Base-by-base conservation (phyloP, 225 moss, liverwort and hornwort genomes). In the Neckera pumila region DNA sequence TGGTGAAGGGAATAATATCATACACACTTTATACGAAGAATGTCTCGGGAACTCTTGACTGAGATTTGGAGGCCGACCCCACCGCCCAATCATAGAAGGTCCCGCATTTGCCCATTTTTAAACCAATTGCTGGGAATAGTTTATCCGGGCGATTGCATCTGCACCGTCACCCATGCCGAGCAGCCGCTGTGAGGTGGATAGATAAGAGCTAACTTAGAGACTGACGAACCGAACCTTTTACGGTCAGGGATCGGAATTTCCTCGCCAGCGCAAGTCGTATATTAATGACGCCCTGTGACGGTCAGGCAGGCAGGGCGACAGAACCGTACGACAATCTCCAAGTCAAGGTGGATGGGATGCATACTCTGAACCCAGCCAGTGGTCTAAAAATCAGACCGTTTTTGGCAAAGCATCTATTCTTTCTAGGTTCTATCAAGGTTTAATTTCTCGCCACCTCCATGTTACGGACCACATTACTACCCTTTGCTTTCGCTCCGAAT, bases 41-140 rank as follows among this genome's bases (percentile, higher is more conserved):
- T 92, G 92, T 92, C 90, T 90, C 65, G 83, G 88, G n/a, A 90
- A 80, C 86, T 79, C 65, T 80, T 73, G 74, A 92, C 88, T 88
- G 83, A 88, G 90, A 90, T 92, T 36, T 90, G 47, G 34, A 26
- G 31, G 25, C 7, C 7, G 82, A 49, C 34, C 88, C 88, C 90
- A 79, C 60, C 8, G 16, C 33, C 89, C 86, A 90, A 88, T 92
- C 90, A 90, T 83, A 64, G 87, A 79, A 88, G 88, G 10, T 36
- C 87, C 89, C 34, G 79, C 33, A 21, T 49, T 43, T 36, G 72
- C 84, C 40, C 51, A 73, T 66, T 66, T 86, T 64, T 19, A 57
- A 58, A 84, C 49, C 63, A 22, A 45, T 9, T 38, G 45, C 18
- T n/a, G 30, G 67, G 23, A 17, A 43, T 79, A 66, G 66, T 70